These are phyloP conservation scores for Lodderomyces margitis DNA, from an alignment of 1,139 yeast genomes.

Conservation along the genomic window DNA sequence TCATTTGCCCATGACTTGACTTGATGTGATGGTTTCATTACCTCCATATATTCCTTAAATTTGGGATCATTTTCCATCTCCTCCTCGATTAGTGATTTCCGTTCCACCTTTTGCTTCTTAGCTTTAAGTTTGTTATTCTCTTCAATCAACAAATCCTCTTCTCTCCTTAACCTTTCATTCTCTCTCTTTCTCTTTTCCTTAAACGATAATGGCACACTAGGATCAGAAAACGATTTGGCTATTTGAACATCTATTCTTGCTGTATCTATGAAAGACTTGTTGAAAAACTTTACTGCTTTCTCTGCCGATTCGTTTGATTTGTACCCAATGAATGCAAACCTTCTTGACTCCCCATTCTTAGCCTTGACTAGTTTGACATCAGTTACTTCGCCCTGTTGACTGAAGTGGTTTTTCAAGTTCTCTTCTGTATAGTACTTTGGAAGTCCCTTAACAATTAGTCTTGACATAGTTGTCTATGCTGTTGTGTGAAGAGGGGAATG, in stretches of 20 bases:
- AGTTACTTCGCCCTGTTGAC: constrained; percentile 64
- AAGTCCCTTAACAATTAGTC: constrained; percentile 91
- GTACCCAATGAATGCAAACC: constrained; percentile 92
- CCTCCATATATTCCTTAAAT: constrained; percentile 76
- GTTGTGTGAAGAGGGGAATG: background rate
- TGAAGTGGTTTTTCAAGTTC: constrained; percentile 67
- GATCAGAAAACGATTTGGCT: constrained; percentile 86
- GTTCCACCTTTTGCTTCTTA: constrained; percentile 24
- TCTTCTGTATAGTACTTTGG: constrained; percentile 82
- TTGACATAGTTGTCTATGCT: constrained; percentile 54
- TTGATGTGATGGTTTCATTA: constrained; percentile 72
- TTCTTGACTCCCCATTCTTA: constrained; percentile 80
- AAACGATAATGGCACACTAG: constrained; percentile 72
- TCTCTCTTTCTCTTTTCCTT: constrained; percentile 61
- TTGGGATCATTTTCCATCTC: constrained; percentile 65
- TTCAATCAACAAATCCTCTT: constrained; percentile 51
- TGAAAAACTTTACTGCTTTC: constrained; percentile 71
- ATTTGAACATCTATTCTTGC: constrained; percentile 72
- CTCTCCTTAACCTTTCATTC: constrained; percentile 48
- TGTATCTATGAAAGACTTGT: constrained; percentile 80
- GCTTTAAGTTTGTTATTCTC: constrained; percentile 35
- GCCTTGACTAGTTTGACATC: constrained; percentile 85
- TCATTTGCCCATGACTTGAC: constrained; percentile 78
- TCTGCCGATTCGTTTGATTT: constrained; percentile 71
- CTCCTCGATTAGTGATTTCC: constrained; percentile 43